Conservation (phyloP, 495 filamentous ascomycete species). For the Letharia columbiana region DNA sequence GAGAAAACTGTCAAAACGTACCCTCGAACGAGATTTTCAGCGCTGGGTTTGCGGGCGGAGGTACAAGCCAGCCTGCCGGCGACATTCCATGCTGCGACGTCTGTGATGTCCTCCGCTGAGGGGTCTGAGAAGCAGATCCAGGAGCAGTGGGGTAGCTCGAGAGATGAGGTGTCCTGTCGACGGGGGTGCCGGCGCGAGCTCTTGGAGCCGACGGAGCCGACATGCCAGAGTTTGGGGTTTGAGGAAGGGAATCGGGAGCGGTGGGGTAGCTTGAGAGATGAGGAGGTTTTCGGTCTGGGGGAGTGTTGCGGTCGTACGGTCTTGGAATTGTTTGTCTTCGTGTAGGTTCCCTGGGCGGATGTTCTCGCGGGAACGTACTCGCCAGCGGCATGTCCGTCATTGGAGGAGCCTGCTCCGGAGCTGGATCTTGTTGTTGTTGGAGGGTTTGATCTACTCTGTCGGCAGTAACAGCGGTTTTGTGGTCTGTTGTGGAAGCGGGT, state of each 20-base stretch:
- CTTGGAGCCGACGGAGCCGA: neutral
- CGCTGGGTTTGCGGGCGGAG: neutral
- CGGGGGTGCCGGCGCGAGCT: neutral
- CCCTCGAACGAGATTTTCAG: slow-evolving; percentile 16
- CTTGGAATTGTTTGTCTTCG: neutral
- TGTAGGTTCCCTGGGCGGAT: neutral
- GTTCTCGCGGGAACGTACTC: neutral
- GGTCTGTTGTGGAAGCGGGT: neutral
- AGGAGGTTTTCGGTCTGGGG: neutral
- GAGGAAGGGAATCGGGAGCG: neutral
- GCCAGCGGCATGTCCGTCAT: neutral
- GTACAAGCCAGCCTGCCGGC: neutral
- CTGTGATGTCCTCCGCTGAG: neutral
- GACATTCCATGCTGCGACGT: neutral
- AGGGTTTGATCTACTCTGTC: neutral
- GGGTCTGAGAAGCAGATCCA: neutral
- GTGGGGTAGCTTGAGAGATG: neutral
- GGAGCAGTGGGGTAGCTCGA: neutral
- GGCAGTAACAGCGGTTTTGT: neutral
- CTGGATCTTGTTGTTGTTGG: neutral
- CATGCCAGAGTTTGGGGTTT: neutral
- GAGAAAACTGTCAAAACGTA: neutral
- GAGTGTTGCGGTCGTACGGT: neutral
- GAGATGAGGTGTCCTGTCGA: neutral
- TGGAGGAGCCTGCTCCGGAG: neutral